phyloP scores from a whole-genome alignment of 1,284 basidiomycete species.

The Ceratorhiza oryzae-sativae region DNA sequence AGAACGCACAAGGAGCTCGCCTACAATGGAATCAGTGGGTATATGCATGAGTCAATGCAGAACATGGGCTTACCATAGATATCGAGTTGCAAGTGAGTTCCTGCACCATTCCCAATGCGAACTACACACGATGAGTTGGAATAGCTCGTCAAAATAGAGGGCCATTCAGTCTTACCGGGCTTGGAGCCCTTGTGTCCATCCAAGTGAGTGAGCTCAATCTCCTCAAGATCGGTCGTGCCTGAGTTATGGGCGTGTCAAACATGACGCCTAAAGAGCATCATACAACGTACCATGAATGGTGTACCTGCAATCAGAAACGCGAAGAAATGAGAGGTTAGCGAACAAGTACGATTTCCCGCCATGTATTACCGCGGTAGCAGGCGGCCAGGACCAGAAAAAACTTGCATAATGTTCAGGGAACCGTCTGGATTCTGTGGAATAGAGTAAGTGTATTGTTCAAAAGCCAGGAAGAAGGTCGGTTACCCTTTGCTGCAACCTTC shows the following conservation, averaged over 20 bases:
- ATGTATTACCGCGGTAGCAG: conserved; percentile 38
- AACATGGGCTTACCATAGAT: conserved; percentile 83
- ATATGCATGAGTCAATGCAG: background rate
- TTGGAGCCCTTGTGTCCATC: conserved; percentile 81
- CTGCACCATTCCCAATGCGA: conserved; percentile 87
- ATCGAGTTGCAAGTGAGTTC: conserved; percentile 88
- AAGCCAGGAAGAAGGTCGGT: conserved; percentile 35
- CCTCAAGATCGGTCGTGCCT: conserved; percentile 79
- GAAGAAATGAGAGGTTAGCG: conserved; percentile 23
- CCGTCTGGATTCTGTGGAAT: conserved; percentile 72
- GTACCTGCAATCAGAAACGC: conserved; percentile 55
- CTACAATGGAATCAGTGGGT: background rate
- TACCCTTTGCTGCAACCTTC: conserved; percentile 72
- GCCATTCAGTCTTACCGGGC: conserved; percentile 47
- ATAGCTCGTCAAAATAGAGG: background rate
- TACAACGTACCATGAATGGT: conserved; percentile 72
- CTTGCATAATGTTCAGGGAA: conserved; percentile 86
- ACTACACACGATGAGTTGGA: conserved; percentile 47
- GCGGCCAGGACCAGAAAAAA: conserved; percentile 4
- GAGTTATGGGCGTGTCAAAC: background rate
- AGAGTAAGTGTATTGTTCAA: background rate
- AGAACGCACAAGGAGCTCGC: conserved; percentile 15
- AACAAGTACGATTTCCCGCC: conserved; percentile 1
- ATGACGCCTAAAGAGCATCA: background rate
- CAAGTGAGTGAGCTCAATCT: conserved; percentile 81